Evolutionary conservation across 176 grass and related monocot species (phyloP), one percentile per base, ranked within the genome.

Genomic region (Phoenix roebelenii): DNA sequence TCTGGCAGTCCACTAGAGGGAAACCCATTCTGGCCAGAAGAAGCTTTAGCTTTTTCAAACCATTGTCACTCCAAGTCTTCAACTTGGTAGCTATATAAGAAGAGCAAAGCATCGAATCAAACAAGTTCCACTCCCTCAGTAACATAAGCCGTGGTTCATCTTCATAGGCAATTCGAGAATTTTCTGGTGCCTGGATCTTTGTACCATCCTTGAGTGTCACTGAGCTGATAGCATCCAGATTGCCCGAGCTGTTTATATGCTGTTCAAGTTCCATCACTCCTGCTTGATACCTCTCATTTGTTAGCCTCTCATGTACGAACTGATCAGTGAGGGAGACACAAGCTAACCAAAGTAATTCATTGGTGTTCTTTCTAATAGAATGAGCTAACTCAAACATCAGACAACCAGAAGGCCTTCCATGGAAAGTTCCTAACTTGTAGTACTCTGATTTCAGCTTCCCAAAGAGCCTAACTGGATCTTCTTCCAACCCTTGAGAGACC

Each of bases 31-130:
- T 84, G 3, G 91, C 86, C 2, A 96, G 74, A 29, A 90, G 74
- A 16, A 96, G 75, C 83, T 90, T 96, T 15, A 96, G 69, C 44
- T 96, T 96, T 77, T 96, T 90, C 61, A 96, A 77, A 7, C 91
- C 91, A 4, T 96, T 96, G 73, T 96, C 91, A 0, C 75, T 96
- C 91, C 91, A 96, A 16, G 86, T 90, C 63, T 86, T 87, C 67
- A 96, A 65, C 61, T 87, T 96, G 1, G 92, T 96, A 15, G 83
- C 92, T 5, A 87, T 79, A 24, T 96, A 96, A 0, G 92, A 88
- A n/a, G 92, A 96, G 53, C 87, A 85, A 22, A 90, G 58, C 92
- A 96, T 96, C 10, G 92, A 96, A 62, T 96, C 92, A 7, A 82
- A 96, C 17, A 96, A 16, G 70, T 56, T 96, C 92, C 89, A 96